Percentiles rank a stretch among this genome's conserved stretches.
phyloP scores from a whole-genome alignment of 129 eudicot species.

The Flaveria sonorensis region DNA sequence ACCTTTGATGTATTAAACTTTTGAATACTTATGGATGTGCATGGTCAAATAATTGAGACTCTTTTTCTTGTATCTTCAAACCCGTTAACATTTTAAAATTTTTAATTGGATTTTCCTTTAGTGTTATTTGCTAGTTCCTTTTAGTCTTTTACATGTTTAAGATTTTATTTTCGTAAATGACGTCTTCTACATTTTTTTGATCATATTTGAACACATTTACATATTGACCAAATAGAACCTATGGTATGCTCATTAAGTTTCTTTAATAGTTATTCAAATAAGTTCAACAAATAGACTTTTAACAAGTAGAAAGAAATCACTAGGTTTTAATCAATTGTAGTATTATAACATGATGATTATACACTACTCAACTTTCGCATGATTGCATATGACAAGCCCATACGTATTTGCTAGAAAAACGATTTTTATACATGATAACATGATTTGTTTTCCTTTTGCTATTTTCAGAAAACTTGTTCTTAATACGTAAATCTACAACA shows the following conservation, averaged over 20 bases:
- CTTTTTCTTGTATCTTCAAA: too few species aligned
- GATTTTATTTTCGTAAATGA: neutral
- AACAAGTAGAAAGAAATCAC: neutral
- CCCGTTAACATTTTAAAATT: neutral
- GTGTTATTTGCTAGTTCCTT: neutral
- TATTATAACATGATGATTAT: neutral
- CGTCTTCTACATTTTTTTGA: neutral
- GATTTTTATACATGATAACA: slow-evolving; percentile 1
- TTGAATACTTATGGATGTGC: neutral
- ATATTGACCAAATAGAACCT: too few species aligned
- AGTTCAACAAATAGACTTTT: neutral
- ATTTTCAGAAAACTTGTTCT: slow-evolving; percentile 15
- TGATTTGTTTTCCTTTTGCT: neutral
- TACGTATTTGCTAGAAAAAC: too few species aligned
- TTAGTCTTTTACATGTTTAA: neutral
- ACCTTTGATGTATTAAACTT: too few species aligned
- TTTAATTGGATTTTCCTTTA: neutral
- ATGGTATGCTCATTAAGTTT: too few species aligned
- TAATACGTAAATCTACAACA: slow-evolving; percentile 26
- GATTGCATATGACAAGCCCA: neutral
- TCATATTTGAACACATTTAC: too few species aligned
- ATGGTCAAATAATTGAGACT: too few species aligned
- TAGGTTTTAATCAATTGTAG: neutral
- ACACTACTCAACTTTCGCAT: neutral
- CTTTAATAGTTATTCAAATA: too few species aligned